These are phyloP conservation scores for Aurantiochytrium sp. DNA, from an alignment of 108 stramenopile species.

Conservation along the genomic window DNA sequence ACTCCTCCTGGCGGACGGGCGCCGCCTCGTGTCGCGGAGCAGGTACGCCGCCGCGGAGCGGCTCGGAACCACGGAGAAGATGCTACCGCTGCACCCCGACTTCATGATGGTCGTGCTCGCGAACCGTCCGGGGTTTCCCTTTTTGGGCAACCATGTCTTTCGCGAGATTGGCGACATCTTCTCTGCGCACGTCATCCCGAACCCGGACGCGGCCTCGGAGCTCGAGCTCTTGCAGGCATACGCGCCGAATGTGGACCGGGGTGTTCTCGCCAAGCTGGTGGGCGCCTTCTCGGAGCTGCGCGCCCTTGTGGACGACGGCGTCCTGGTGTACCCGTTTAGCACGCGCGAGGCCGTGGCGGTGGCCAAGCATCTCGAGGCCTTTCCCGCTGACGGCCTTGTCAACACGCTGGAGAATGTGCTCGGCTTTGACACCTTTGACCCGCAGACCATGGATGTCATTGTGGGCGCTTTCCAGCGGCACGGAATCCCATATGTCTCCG, in stretches of 20 bases:
- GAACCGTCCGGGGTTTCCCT: slow-evolving; percentile 82
- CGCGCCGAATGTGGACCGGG: slow-evolving; percentile 56
- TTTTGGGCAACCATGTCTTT: slow-evolving; percentile 78
- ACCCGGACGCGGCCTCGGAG: slow-evolving; percentile 64
- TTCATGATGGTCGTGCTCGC: slow-evolving; percentile 71
- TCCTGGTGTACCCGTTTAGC: slow-evolving; percentile 71
- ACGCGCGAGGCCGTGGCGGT: slow-evolving; percentile 74
- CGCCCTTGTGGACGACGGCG: slow-evolving; percentile 56
- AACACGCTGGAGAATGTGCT: slow-evolving; percentile 72
- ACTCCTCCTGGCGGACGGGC: slow-evolving; percentile 71
- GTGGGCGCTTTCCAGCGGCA: background rate
- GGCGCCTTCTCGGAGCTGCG: slow-evolving; percentile 67
- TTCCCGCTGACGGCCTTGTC: slow-evolving; percentile 65
- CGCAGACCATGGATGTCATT: background rate
- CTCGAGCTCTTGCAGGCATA: slow-evolving; percentile 60
- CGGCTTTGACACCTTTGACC: slow-evolving; percentile 70
- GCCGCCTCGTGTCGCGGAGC: slow-evolving; percentile 39
- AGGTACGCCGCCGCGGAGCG: background rate
- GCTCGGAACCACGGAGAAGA: background rate
- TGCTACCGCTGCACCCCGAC: slow-evolving; percentile 67
- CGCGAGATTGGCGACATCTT: slow-evolving; percentile 73
- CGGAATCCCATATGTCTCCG: background rate
- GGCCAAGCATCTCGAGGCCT: slow-evolving; percentile 71
- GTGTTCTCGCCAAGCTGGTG: slow-evolving; percentile 54
- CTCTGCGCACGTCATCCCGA: slow-evolving; percentile 57